These are phyloP conservation scores for Ustilago cynodontis DNA, from an alignment of 1,284 basidiomycete species.

Conservation along the genomic window DNA sequence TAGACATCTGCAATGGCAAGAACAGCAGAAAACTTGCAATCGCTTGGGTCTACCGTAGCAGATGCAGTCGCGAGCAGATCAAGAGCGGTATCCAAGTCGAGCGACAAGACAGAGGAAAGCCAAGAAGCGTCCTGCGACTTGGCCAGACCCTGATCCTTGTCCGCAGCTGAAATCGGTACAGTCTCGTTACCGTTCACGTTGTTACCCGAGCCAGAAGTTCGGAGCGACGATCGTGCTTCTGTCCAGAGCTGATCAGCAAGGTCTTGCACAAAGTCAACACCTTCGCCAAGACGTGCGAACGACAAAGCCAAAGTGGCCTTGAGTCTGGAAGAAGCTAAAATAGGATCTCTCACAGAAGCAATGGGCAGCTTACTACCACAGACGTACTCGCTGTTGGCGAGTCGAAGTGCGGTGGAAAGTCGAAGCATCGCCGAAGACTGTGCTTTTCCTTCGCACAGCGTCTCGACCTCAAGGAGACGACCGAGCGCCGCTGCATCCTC, in stretches of 20 bases:
- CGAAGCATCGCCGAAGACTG: slow-evolving; percentile 48
- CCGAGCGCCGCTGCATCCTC: slow-evolving; percentile 39
- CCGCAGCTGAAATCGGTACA: slow-evolving; percentile 12
- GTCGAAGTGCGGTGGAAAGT: slow-evolving; percentile 50
- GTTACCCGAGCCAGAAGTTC: not conserved
- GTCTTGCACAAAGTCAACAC: slow-evolving; percentile 37
- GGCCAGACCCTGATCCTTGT: slow-evolving; percentile 23
- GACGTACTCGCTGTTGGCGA: slow-evolving; percentile 42
- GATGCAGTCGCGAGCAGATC: slow-evolving; percentile 37
- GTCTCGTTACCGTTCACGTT: not conserved
- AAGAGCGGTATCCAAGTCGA: slow-evolving; percentile 51
- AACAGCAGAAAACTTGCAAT: slow-evolving; percentile 46
- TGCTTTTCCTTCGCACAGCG: slow-evolving; percentile 40
- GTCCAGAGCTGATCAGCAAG: slow-evolving; percentile 46
- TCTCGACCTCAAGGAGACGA: slow-evolving; percentile 58
- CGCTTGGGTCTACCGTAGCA: not conserved
- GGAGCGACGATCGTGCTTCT: slow-evolving; percentile 34
- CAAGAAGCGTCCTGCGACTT: slow-evolving; percentile 38
- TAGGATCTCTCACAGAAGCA: slow-evolving; percentile 17
- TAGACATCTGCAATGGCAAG: slow-evolving; percentile 55
- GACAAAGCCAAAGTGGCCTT: slow-evolving; percentile 56
- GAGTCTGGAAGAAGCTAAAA: slow-evolving; percentile 19
- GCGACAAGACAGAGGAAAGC: slow-evolving; percentile 54
- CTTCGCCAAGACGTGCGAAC: slow-evolving; percentile 45
- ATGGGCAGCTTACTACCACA: not conserved